phyloP scores from a whole-genome alignment of 495 filamentous ascomycete genomes.

The Podospora pseudocomata region DNA sequence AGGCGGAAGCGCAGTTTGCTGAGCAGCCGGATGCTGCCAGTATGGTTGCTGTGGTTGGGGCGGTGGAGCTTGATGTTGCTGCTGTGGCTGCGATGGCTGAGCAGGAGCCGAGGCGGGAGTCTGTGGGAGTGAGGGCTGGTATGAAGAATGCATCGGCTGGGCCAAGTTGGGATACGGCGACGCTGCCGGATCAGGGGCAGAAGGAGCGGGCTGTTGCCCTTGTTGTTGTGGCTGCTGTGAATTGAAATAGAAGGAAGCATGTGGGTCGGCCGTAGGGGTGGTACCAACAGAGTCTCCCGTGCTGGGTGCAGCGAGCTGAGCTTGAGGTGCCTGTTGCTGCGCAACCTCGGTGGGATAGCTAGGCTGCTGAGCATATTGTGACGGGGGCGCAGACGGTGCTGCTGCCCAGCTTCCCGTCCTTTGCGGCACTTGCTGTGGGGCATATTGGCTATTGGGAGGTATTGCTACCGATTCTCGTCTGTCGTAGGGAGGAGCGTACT shows the following conservation, averaged over 20 bases:
- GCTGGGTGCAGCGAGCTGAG: constrained; percentile 23
- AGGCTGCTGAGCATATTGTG: constrained; percentile 37
- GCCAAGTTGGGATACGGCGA: constrained; percentile 47
- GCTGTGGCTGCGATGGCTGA: constrained; percentile 41
- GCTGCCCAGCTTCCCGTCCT: constrained; percentile 45
- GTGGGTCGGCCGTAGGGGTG: constrained; percentile 43
- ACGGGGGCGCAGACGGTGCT: constrained; percentile 30
- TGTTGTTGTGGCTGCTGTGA: constrained; percentile 29
- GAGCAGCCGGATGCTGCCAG: constrained; percentile 39
- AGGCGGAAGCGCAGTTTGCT: constrained; percentile 38
- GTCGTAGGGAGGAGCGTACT: constrained; percentile 39
- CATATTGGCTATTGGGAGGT: constrained; percentile 41
- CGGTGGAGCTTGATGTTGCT: constrained; percentile 24
- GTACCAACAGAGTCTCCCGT: constrained; percentile 21
- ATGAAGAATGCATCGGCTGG: constrained; percentile 35
- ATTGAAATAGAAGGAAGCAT: constrained; percentile 50
- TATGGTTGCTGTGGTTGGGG: constrained; percentile 39
- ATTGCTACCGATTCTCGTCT: constrained; percentile 38
- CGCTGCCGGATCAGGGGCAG: constrained; percentile 32
- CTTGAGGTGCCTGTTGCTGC: constrained; percentile 34
- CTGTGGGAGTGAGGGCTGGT: constrained; percentile 41
- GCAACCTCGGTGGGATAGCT: constrained; percentile 32
- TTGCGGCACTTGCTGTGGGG: constrained; percentile 45
- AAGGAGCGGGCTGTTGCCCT: constrained; percentile 32
- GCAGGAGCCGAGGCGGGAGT: constrained; percentile 38